phyloP scores from a whole-genome alignment of 2,329 filamentous ascomycete species.

The Bipolaris zeicola region DNA sequence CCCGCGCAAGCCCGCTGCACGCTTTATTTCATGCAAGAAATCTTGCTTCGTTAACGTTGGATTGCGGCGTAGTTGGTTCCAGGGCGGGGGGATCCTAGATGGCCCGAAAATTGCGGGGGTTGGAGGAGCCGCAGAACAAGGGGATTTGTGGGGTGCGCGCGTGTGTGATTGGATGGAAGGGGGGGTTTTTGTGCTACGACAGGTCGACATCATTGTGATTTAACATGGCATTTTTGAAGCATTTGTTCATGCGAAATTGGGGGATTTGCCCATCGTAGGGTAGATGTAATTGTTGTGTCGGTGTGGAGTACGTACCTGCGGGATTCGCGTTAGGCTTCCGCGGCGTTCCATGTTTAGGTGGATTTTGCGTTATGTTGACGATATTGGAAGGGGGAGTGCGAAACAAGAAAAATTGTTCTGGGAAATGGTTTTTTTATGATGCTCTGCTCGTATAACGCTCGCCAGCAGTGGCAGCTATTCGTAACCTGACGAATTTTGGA shows the following conservation, averaged over 20 bases:
- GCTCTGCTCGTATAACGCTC: too few relatives aligned
- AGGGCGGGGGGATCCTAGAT: background rate
- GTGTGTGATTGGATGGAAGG: slow-evolving; percentile 1
- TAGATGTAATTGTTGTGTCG: background rate
- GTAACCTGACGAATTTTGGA: too few relatives aligned
- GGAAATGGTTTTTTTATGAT: background rate
- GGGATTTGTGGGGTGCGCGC: background rate
- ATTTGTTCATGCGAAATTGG: background rate
- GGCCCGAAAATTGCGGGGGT: slow-evolving; percentile 6
- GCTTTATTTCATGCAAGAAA: too few relatives aligned
- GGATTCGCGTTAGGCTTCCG: background rate
- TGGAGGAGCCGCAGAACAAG: background rate
- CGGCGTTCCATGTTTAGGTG: background rate
- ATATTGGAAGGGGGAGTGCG: background rate
- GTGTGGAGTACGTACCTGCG: background rate
- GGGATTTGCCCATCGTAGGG: too few relatives aligned
- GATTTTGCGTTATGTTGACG: background rate
- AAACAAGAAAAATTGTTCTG: background rate
- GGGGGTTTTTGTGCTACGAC: background rate
- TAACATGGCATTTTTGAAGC: background rate
- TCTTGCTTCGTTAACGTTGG: too few relatives aligned
- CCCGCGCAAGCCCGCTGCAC: background rate
- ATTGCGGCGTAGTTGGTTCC: too few relatives aligned
- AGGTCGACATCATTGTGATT: slow-evolving; percentile 10
- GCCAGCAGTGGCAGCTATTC: too few relatives aligned